Evolutionary conservation across 1,284 basidiomycete species (phyloP), one percentile per base, ranked within the genome.

Genomic region (Cutaneotrichosporon curvatum): DNA sequence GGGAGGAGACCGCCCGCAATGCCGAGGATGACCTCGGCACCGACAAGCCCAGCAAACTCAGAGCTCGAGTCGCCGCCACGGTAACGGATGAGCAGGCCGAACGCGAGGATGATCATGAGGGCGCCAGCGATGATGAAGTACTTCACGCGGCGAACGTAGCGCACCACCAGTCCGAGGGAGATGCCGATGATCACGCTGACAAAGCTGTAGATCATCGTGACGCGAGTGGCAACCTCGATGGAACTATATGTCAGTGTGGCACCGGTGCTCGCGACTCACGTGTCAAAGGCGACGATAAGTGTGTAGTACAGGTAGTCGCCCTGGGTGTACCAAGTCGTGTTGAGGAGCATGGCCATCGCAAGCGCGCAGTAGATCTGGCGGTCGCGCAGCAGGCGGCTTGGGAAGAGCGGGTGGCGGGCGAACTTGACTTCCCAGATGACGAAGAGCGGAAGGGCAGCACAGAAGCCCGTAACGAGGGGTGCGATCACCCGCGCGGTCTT

Each of bases 31-130:
- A 74, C 62, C 56, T 75, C 68, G 19, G 60, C 71, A 6, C 61
- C 73, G 43, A 74, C 60, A 21, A 74, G 56, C 33, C 69, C 69
- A 1, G 60, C 55, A 34, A 65, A 57, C 16, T 59, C 56, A 20
- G 42, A 40, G 1, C 37, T 45, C 0, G 57, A 56, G 46, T 55
- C 50, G 18, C 63, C 67, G 16, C 71, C 70, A 36, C 74, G 65
- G 66, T 56, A 75, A 25, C 63, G 64, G 47, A 73, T 67, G 23
- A 76, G 58, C 1, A 75, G 56, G 23, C 73, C 73, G 48, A 73
- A 73, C 3, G 66, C 59, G 40, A 65, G 48, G 20, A 63, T 49
- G 38, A 63, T 61, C 30, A 64, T 43, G 23, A 47, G 39, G 4
- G 56, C 56, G n/a, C 62, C 67, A 36, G 59, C 48, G 23, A 74